Evolutionary conservation across 352 stramenopile genomes (phyloP).

Genomic region (Thalassiosira ordinaria): DNA sequence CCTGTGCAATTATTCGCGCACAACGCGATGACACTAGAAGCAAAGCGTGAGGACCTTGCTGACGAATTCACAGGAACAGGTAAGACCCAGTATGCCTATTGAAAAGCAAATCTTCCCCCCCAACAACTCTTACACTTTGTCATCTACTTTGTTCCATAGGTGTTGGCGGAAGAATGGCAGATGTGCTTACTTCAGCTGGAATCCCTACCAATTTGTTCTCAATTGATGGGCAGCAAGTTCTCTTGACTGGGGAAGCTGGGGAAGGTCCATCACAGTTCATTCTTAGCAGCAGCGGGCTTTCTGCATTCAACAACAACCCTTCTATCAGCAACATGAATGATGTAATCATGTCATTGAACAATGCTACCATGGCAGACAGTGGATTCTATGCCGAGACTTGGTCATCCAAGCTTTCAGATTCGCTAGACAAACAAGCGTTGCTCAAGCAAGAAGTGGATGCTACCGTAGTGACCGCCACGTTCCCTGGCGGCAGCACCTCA

Average conservation of each 20-base stretch:
- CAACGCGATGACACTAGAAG: conserved; percentile 50
- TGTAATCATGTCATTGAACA: conserved; percentile 57
- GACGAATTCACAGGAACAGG: too few relatives aligned
- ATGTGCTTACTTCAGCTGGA: conserved; percentile 42
- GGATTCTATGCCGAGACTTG: conserved; percentile 66
- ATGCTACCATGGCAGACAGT: conserved; percentile 48
- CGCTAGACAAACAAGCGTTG: too few relatives aligned
- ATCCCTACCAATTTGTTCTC: conserved; percentile 53
- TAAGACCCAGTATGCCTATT: too few relatives aligned
- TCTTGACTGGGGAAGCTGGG: conserved; percentile 42
- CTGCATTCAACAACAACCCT: conserved; percentile 46
- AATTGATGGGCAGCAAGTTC: conserved; percentile 40
- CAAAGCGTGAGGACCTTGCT: too few relatives aligned
- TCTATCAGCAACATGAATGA: conserved; percentile 55
- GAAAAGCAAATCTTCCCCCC: too few relatives aligned
- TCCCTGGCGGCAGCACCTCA: too few relatives aligned
- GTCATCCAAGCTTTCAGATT: too few relatives aligned
- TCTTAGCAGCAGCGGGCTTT: conserved; percentile 29
- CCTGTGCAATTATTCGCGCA: conserved; percentile 70
- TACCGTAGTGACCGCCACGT: too few relatives aligned
- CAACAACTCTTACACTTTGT: too few relatives aligned
- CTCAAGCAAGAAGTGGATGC: too few relatives aligned
- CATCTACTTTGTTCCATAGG: too few relatives aligned
- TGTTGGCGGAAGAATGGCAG: conserved; percentile 56
- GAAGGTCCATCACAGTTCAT: conserved; percentile 33